Conservation (phyloP, 257 asterid genomes). For the Salvia hispanica region DNA sequence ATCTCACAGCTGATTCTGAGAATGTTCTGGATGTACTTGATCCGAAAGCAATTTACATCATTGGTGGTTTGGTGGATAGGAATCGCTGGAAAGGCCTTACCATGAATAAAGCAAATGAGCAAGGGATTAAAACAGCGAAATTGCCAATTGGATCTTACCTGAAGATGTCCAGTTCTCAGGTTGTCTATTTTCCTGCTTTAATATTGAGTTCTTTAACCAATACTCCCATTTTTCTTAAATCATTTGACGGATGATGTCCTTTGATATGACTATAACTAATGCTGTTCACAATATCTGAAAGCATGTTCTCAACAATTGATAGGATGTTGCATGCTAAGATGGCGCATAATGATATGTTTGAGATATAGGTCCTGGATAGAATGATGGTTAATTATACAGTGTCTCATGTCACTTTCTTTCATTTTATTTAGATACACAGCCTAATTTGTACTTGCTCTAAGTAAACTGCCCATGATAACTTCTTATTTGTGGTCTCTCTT, state of each 20-base stretch:
- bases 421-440: too few relatives aligned
- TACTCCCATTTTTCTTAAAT: background rate
- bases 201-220: background rate
- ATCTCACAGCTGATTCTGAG: conserved; percentile 95
- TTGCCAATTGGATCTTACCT: conserved; percentile 86
- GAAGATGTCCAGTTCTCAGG: conserved; percentile 99
- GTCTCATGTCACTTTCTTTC: background rate
- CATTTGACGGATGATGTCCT: background rate
- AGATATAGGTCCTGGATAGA: background rate
- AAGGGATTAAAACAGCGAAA: conserved; percentile 92
- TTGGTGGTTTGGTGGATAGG: conserved; percentile 98
- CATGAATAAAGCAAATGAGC: conserved; percentile 80
- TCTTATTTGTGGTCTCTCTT: background rate
- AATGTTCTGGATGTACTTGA: conserved; percentile 73
- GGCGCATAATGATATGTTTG: background rate
- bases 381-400: background rate
- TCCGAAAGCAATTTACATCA: conserved; percentile 69
- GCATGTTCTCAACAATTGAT: conserved; percentile 2
- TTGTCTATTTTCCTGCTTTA: conserved; percentile 26
- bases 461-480: background rate
- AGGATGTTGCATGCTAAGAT: conserved; percentile 7
- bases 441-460: too few relatives aligned
- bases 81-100: conserved; percentile 97
- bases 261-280: background rate
- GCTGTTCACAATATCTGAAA: conserved; percentile 2